A percentile compares a stretch with the other conserved stretches of the same genome.
phyloP scores from a whole-genome alignment of 495 filamentous ascomycete species.

The Penicillium malachiteum region DNA sequence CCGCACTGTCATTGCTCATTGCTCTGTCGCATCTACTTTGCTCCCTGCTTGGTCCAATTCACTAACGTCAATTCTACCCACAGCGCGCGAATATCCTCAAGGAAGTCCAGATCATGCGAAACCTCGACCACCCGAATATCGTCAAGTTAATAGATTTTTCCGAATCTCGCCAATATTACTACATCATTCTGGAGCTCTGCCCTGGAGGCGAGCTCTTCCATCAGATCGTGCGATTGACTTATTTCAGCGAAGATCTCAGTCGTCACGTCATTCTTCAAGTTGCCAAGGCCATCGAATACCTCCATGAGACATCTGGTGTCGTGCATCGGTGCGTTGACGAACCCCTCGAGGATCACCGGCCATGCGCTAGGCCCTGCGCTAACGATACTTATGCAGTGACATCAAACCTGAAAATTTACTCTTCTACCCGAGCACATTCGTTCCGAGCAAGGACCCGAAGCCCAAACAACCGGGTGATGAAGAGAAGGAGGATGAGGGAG shows the following conservation, averaged over 20 bases:
- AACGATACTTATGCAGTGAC: conserved; percentile 57
- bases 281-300: conserved; percentile 86
- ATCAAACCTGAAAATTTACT: conserved; percentile 98
- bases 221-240: conserved; percentile 96
- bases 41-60: neutral
- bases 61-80: conserved; percentile 8
- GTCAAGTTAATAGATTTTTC: conserved; percentile 90
- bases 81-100: conserved; percentile 97
- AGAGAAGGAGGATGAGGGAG: conserved; percentile 95
- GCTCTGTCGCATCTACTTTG: neutral
- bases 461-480: conserved; percentile 82
- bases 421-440: conserved; percentile 80
- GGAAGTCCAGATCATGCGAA: conserved; percentile 98
- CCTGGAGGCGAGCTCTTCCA: conserved; percentile 97
- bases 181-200: conserved; percentile 92
- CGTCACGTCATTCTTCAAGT: conserved; percentile 94
- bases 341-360: conserved; percentile 19
- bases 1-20: neutral
- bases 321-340: conserved; percentile 82
- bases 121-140: conserved; percentile 93
- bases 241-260: conserved; percentile 94
- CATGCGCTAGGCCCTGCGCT: conserved; percentile 22
- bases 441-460: conserved; percentile 77
- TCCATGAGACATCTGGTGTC: conserved; percentile 92
- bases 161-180: conserved; percentile 93